Conservation (phyloP, 495 filamentous ascomycete genomes). For the Gamarada debralockiae region DNA sequence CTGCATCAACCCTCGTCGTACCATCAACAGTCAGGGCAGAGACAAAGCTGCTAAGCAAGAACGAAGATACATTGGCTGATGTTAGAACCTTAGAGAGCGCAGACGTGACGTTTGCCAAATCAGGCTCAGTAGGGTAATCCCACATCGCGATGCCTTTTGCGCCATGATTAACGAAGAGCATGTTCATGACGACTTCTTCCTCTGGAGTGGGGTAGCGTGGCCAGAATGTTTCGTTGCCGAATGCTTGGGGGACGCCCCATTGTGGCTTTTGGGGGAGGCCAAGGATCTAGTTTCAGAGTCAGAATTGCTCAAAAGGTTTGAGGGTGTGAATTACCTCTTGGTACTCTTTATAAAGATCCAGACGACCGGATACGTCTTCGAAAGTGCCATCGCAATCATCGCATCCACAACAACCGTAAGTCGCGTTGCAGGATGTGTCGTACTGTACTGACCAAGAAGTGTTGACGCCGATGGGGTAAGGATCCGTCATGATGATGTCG, state of each 20-base stretch:
- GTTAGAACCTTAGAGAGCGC: slow-evolving; percentile 40
- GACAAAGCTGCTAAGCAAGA: slow-evolving; percentile 35
- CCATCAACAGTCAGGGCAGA: slow-evolving; percentile 8
- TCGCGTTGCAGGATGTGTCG: slow-evolving; percentile 55
- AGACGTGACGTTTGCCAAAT: slow-evolving; percentile 38
- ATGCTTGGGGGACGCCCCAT: slow-evolving; percentile 60
- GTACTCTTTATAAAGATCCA: slow-evolving; percentile 46
- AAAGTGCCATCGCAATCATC: slow-evolving; percentile 58
- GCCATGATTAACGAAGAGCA: slow-evolving; percentile 57
- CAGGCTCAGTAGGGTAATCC: slow-evolving; percentile 44
- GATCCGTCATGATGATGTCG: slow-evolving; percentile 62
- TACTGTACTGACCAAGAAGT: slow-evolving; percentile 39
- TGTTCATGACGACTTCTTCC: slow-evolving; percentile 57
- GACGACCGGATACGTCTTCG: slow-evolving; percentile 48
- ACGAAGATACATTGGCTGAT: slow-evolving; percentile 30
- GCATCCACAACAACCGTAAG: slow-evolving; percentile 68
- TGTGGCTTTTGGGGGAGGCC: slow-evolving; percentile 47
- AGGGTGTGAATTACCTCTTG: too few species aligned
- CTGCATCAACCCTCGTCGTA: slow-evolving; percentile 31
- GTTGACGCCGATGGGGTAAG: slow-evolving; percentile 63
- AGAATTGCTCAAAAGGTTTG: too few species aligned
- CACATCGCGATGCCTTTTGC: slow-evolving; percentile 46
- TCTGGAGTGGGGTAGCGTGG: slow-evolving; percentile 46
- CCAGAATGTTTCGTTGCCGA: slow-evolving; percentile 60
- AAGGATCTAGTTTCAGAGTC: too few species aligned